Conservation (phyloP, 2,329 filamentous ascomycete species). For the Periconia macrospinosa region DNA sequence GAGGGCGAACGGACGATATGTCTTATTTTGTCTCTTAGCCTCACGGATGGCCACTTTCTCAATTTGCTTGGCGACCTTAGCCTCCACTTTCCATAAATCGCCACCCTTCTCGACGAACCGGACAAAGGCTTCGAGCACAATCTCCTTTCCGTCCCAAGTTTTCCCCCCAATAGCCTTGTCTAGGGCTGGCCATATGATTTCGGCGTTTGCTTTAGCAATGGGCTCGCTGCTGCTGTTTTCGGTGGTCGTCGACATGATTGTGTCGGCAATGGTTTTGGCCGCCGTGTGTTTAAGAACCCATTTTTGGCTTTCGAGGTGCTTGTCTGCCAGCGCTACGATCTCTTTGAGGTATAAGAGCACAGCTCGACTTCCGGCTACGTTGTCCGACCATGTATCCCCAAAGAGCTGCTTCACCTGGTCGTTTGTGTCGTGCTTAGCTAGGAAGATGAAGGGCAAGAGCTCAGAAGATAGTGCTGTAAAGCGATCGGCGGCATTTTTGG, state of each 20-base stretch:
- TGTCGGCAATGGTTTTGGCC: slow-evolving; percentile 76
- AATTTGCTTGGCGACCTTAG: slow-evolving; percentile 65
- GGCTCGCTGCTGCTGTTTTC: slow-evolving; percentile 48
- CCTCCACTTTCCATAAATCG: slow-evolving; percentile 59
- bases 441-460: slow-evolving; percentile 83
- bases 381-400: slow-evolving; percentile 83
- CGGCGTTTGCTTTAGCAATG: slow-evolving; percentile 59
- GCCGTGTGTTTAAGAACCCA: slow-evolving; percentile 92
- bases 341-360: slow-evolving; percentile 84
- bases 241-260: slow-evolving; percentile 64
- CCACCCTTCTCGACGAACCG: slow-evolving; percentile 71
- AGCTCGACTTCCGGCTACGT: slow-evolving; percentile 80
- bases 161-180: slow-evolving; percentile 83
- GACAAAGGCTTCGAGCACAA: slow-evolving; percentile 76
- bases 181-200: slow-evolving; percentile 76
- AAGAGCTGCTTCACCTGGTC: slow-evolving; percentile 80
- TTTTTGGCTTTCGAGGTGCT: slow-evolving; percentile 74
- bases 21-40: slow-evolving; percentile 87
- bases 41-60: slow-evolving; percentile 73
- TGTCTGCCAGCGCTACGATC: slow-evolving; percentile 69
- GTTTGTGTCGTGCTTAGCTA: slow-evolving; percentile 83
- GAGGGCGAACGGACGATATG: slow-evolving; percentile 77
- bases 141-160: slow-evolving; percentile 91
- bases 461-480: slow-evolving; percentile 76
- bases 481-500: slow-evolving; percentile 85